Conservation (phyloP, 495 filamentous ascomycete species). For the Letharia columbiana region DNA sequence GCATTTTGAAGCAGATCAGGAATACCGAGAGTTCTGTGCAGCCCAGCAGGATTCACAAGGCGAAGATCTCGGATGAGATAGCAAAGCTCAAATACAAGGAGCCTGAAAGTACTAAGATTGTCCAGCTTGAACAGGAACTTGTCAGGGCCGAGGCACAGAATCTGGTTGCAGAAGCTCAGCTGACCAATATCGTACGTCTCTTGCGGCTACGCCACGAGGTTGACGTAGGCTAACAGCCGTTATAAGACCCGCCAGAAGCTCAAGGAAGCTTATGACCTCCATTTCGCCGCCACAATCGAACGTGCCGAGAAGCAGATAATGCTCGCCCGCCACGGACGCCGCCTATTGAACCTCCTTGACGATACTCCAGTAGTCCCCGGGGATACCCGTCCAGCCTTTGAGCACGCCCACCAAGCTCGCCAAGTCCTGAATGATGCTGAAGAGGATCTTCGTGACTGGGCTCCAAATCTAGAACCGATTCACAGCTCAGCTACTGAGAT, state of each 20-base stretch:
- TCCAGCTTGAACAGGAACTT: conserved; percentile 87
- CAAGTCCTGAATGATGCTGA: conserved; percentile 91
- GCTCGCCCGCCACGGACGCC: conserved; percentile 78
- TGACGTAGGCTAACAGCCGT: neutral
- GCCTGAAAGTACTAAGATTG: conserved; percentile 63
- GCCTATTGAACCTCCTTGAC: conserved; percentile 80
- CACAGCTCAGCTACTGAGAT: conserved; percentile 30
- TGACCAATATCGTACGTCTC: conserved; percentile 74
- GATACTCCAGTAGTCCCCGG: conserved; percentile 86
- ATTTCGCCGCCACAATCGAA: conserved; percentile 82
- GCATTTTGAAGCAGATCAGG: conserved; percentile 75
- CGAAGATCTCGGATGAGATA: conserved; percentile 85
- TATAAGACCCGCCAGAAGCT: conserved; percentile 81
- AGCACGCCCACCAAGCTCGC: conserved; percentile 53
- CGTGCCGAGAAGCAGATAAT: conserved; percentile 94
- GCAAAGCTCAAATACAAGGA: conserved; percentile 82
- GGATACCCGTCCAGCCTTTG: conserved; percentile 59
- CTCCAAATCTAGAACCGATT: conserved; percentile 49
- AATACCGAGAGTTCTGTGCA: conserved; percentile 92
- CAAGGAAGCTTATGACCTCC: conserved; percentile 83
- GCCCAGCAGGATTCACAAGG: conserved; percentile 74
- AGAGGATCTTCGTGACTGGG: conserved; percentile 72
- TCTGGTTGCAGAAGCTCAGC: conserved; percentile 89
- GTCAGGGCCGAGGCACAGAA: conserved; percentile 92
- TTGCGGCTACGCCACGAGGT: neutral